phyloP scores from a whole-genome alignment of 2,329 filamentous ascomycete genomes.

The Metarhizium anisopliae region DNA sequence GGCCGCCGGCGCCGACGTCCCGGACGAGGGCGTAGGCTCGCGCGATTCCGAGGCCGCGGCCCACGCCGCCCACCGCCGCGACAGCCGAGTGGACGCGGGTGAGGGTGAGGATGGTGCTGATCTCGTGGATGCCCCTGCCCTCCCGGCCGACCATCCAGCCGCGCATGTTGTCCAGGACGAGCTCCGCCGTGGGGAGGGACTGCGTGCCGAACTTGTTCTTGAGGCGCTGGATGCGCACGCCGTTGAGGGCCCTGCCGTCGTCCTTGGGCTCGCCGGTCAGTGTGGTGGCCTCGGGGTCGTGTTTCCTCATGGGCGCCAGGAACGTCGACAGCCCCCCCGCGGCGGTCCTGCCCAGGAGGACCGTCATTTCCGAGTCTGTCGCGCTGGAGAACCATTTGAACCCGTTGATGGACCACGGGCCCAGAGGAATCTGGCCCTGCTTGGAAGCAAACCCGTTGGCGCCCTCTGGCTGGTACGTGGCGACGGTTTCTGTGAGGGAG shows the following conservation, averaged over 20 bases:
- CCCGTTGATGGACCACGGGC: slow-evolving; percentile 51
- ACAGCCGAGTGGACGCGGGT: slow-evolving; percentile 51
- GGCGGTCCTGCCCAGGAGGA: slow-evolving; percentile 52
- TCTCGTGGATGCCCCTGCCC: slow-evolving; percentile 59
- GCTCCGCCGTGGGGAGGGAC: slow-evolving; percentile 62
- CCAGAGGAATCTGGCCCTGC: slow-evolving; percentile 27
- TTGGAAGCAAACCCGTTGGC: slow-evolving; percentile 9
- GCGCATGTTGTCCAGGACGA: slow-evolving; percentile 55
- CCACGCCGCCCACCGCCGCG: slow-evolving; percentile 41
- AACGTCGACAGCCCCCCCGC: slow-evolving; percentile 49
- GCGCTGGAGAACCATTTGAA: slow-evolving; percentile 50
- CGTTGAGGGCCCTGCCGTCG: slow-evolving; percentile 46
- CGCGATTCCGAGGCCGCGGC: slow-evolving; percentile 47
- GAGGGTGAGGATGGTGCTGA: slow-evolving; percentile 59
- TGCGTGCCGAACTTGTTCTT: slow-evolving; percentile 68
- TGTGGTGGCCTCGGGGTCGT: slow-evolving; percentile 23
- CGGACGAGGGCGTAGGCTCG: slow-evolving; percentile 50
- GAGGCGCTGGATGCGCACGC: slow-evolving; percentile 57
- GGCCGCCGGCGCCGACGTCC: slow-evolving; percentile 35
- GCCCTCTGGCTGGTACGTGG: slow-evolving; percentile 20
- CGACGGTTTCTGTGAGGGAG: slow-evolving; percentile 56
- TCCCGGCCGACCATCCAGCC: slow-evolving; percentile 58
- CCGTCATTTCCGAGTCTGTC: slow-evolving; percentile 35
- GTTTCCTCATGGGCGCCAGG: slow-evolving; percentile 51
- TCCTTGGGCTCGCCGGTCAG: slow-evolving; percentile 14